Evolutionary conservation across 2,329 filamentous ascomycete genomes (phyloP).

Genomic region (Tolypocladium ovalisporum): DNA sequence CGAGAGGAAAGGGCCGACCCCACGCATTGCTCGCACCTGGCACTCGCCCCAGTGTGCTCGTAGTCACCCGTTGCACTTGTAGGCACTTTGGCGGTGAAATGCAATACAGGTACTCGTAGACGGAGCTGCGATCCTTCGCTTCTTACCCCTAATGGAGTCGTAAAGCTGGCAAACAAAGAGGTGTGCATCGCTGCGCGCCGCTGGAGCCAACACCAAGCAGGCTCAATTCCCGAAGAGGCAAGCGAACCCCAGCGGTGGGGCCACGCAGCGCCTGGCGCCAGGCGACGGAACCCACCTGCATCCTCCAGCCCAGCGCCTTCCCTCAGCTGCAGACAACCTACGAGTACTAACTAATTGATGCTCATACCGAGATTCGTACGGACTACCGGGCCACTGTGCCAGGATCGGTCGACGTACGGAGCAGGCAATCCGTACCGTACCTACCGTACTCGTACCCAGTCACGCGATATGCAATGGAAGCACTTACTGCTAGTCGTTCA

Average conservation of each 20-base stretch:
- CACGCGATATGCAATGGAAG: too few relatives aligned
- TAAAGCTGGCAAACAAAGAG: neutral
- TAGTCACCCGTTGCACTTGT: neutral
- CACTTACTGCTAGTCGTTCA: neutral
- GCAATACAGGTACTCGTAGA: neutral
- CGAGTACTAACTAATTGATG: too few relatives aligned
- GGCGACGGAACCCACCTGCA: neutral
- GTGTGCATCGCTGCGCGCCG: neutral
- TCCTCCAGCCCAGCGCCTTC: neutral
- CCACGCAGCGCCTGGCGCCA: neutral
- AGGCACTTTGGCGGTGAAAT: neutral
- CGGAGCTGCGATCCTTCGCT: neutral
- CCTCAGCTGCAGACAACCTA: neutral
- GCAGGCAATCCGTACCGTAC: neutral
- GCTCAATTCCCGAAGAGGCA: neutral
- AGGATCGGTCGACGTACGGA: too few relatives aligned
- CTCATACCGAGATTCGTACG: neutral
- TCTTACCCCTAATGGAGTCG: neutral
- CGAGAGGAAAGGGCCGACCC: too few relatives aligned
- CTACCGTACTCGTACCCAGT: too few relatives aligned
- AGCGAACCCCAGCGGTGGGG: neutral
- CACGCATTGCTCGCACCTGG: too few relatives aligned
- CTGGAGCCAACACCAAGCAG: neutral
- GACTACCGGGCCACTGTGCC: neutral
- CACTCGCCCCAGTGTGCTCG: neutral